Evolutionary conservation across 352 stramenopile genomes (phyloP).

Genomic region (Phytophthora melonis): DNA sequence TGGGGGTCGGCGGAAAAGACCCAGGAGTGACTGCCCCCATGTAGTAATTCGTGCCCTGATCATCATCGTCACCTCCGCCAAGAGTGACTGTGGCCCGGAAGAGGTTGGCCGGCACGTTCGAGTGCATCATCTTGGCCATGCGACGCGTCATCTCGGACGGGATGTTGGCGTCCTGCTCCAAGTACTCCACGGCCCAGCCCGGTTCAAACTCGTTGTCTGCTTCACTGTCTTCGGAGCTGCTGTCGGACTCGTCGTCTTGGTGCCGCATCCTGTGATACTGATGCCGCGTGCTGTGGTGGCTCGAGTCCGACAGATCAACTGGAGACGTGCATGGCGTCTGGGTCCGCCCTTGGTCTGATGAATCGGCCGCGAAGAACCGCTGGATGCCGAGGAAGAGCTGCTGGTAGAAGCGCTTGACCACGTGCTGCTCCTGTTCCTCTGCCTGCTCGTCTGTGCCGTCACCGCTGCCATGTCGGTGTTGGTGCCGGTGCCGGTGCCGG

Average conservation of each 20-base stretch:
- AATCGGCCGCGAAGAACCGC: constrained; percentile 48
- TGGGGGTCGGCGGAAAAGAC: constrained; percentile 84
- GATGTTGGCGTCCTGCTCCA: constrained; percentile 74
- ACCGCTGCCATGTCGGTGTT: constrained; percentile 1
- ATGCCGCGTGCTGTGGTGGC: constrained; percentile 28
- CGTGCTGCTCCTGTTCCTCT: constrained; percentile 32
- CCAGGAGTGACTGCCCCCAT: constrained; percentile 71
- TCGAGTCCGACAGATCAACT: constrained; percentile 46
- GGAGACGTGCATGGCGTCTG: constrained; percentile 82
- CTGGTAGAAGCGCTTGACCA: constrained; percentile 61
- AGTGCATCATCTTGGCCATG: constrained; percentile 88
- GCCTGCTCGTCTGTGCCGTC: constrained; percentile 20
- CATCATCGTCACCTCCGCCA: constrained; percentile 28
- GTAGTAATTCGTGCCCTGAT: constrained; percentile 40
- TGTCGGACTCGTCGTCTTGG: constrained; percentile 20
- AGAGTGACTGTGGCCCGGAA: constrained; percentile 76
- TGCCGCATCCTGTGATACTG: constrained; percentile 18
- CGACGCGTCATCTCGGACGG: constrained; percentile 67
- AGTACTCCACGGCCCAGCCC: constrained; percentile 84
- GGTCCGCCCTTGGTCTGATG: constrained; percentile 39
- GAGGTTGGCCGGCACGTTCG: constrained; percentile 73
- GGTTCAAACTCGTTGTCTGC: constrained; percentile 51
- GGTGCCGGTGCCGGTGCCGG: constrained; percentile 11
- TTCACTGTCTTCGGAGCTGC: constrained; percentile 16
- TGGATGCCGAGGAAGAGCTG: constrained; percentile 60